A percentile compares a stretch with the other conserved stretches of the same genome.
Evolutionary conservation across 495 filamentous ascomycete species (phyloP).

Genomic region (Penicillium mononematosum): DNA sequence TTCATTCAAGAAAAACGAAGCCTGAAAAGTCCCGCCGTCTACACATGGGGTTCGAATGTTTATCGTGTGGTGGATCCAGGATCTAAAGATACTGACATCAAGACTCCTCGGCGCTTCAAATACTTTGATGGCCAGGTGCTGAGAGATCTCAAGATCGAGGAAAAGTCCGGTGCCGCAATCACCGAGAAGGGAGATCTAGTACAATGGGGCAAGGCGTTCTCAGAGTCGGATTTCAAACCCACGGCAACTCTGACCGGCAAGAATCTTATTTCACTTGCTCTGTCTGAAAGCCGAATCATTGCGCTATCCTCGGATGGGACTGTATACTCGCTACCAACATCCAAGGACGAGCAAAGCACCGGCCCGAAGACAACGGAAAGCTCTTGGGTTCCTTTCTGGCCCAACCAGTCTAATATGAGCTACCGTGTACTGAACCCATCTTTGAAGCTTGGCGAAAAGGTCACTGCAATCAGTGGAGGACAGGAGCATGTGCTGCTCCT

Average conservation of each 20-base stretch:
- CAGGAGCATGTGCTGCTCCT: slow-evolving; percentile 82
- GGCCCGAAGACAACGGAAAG: slow-evolving; percentile 60
- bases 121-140: slow-evolving; percentile 86
- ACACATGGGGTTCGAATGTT: slow-evolving; percentile 90
- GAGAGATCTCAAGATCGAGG: slow-evolving; percentile 82
- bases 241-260: slow-evolving; percentile 76
- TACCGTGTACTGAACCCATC: slow-evolving; percentile 70
- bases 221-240: slow-evolving; percentile 55
- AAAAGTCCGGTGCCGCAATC: slow-evolving; percentile 83
- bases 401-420: slow-evolving; percentile 54
- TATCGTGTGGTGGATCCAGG: slow-evolving; percentile 82
- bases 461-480: slow-evolving; percentile 71
- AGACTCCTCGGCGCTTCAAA: slow-evolving; percentile 71
- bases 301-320: slow-evolving; percentile 73
- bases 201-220: slow-evolving; percentile 86
- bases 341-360: slow-evolving; percentile 62
- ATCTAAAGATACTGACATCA: slow-evolving; percentile 71
- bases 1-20: slow-evolving; percentile 85
- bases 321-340: slow-evolving; percentile 84
- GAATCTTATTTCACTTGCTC: slow-evolving; percentile 64
- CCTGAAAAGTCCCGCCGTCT: slow-evolving; percentile 86
- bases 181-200: slow-evolving; percentile 84
- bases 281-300: slow-evolving; percentile 81
- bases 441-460: slow-evolving; percentile 71
- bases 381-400: slow-evolving; percentile 79